A percentile compares a stretch with the other conserved stretches of the same genome.
phyloP scores from a whole-genome alignment of 2,329 filamentous ascomycete species.

The Hypoxylon sp. region DNA sequence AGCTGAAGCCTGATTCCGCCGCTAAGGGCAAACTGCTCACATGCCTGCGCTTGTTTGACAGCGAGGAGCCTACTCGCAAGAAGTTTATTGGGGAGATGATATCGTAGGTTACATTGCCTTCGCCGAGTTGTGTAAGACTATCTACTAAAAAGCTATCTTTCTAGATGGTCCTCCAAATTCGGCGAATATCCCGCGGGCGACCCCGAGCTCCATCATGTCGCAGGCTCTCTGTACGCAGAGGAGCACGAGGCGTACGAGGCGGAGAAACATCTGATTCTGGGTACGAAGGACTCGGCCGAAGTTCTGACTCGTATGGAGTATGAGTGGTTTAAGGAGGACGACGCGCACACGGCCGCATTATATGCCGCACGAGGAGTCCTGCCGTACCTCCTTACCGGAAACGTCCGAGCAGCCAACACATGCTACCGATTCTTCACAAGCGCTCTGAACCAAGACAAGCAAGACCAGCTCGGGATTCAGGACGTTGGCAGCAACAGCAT shows the following conservation, averaged over 20 bases:
- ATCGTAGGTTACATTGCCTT: constrained; percentile 63
- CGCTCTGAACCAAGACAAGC: constrained; percentile 68
- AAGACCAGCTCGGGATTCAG: constrained; percentile 76
- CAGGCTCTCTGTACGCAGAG: constrained; percentile 88
- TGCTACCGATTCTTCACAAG: constrained; percentile 82
- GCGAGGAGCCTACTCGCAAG: constrained; percentile 90
- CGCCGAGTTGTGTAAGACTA: constrained; percentile 8
- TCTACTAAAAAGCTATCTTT: constrained; percentile 23
- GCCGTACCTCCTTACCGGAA: constrained; percentile 90
- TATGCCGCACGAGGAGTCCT: constrained; percentile 90
- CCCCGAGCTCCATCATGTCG: constrained; percentile 93
- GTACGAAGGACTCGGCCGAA: constrained; percentile 88
- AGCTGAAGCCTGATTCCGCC: constrained; percentile 79
- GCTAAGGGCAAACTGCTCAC: constrained; percentile 82
- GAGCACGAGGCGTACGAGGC: constrained; percentile 94
- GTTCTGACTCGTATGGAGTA: constrained; percentile 88
- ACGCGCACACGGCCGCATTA: constrained; percentile 85
- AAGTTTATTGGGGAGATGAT: constrained; percentile 90
- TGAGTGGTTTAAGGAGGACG: constrained; percentile 91
- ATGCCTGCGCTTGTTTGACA: constrained; percentile 82
- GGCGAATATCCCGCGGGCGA: constrained; percentile 93
- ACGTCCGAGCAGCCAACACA: constrained; percentile 88
- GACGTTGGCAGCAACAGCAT: constrained; percentile 80
- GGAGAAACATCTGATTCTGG: constrained; percentile 88
- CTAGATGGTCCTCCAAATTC: constrained; percentile 84